Percentiles rank a stretch among this genome's conserved stretches.
These are phyloP conservation scores for Taiwanofungus camphoratus DNA, from an alignment of 1,284 basidiomycete genomes.

Conservation along the genomic window DNA sequence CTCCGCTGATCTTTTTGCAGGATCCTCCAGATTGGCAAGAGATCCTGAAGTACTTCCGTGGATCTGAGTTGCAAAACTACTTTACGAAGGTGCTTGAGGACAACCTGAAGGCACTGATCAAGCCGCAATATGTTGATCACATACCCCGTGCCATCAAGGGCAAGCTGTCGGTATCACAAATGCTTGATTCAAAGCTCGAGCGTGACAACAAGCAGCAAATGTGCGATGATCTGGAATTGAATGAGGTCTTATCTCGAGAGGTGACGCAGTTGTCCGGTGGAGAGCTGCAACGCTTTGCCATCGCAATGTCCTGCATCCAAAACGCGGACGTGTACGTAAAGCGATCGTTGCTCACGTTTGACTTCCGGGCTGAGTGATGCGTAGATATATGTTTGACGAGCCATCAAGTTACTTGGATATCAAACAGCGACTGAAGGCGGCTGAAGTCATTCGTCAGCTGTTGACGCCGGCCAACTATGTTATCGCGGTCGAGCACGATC, in stretches of 20 bases:
- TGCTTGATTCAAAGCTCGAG: slow-evolving; percentile 87
- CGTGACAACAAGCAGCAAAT: slow-evolving; percentile 80
- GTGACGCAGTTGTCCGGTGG: slow-evolving; percentile 86
- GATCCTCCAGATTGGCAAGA: slow-evolving; percentile 98
- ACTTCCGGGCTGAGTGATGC: slow-evolving; percentile 3
- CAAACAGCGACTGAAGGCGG: slow-evolving; percentile 90
- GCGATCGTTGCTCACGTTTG: no score
- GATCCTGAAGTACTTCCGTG: slow-evolving; percentile 95
- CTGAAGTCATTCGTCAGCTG: slow-evolving; percentile 88
- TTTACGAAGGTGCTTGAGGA: slow-evolving; percentile 99
- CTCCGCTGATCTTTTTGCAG: slow-evolving; percentile 32
- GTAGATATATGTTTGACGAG: slow-evolving; percentile 94
- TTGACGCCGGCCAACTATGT: slow-evolving; percentile 83
- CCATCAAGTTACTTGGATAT: slow-evolving; percentile 96
- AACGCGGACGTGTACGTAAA: slow-evolving; percentile 84
- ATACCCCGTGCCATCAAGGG: slow-evolving; percentile 95
- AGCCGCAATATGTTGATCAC: slow-evolving; percentile 98
- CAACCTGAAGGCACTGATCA: slow-evolving; percentile 95
- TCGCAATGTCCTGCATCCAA: slow-evolving; percentile 91
- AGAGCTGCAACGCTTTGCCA: slow-evolving; percentile 94
- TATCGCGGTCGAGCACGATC: slow-evolving; percentile 95
- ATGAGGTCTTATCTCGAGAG: slow-evolving; percentile 79
- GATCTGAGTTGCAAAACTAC: slow-evolving; percentile 96
- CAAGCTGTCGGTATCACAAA: slow-evolving; percentile 75
- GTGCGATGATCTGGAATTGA: slow-evolving; percentile 81